phyloP scores from a whole-genome alignment of 345 rosid genomes.

The Populus ilicifolia region DNA sequence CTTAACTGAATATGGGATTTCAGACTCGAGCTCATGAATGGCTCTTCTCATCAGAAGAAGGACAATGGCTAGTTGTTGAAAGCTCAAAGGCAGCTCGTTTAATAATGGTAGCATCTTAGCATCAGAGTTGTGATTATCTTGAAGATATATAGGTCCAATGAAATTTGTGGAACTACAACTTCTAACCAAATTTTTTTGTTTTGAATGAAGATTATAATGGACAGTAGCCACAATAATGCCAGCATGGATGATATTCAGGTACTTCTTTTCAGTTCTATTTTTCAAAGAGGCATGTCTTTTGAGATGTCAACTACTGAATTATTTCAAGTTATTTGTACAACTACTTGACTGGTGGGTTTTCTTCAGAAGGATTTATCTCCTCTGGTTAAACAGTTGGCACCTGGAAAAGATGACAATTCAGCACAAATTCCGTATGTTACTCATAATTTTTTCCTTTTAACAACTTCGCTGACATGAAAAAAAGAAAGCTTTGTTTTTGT shows the following conservation, averaged over 20 bases:
- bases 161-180: not conserved
- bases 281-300: slow-evolving; percentile 7
- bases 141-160: not conserved
- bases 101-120: slow-evolving; percentile 55
- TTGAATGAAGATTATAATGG: slow-evolving; percentile 63
- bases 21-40: slow-evolving; percentile 91
- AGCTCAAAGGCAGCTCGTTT: slow-evolving; percentile 87
- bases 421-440: slow-evolving; percentile 77
- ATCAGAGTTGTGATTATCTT: not conserved
- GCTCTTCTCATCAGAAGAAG: slow-evolving; percentile 97
- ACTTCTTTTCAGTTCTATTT: slow-evolving; percentile 5
- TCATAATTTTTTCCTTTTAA: slow-evolving; percentile 1
- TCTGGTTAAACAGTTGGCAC: slow-evolving; percentile 70
- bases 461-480: not conserved
- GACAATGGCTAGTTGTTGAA: slow-evolving; percentile 87
- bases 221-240: slow-evolving; percentile 46
- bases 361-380: slow-evolving; percentile 82
- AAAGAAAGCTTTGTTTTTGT: not conserved
- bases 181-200: slow-evolving; percentile 19
- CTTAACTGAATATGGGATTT: slow-evolving; percentile 40
- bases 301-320: slow-evolving; percentile 5
- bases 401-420: slow-evolving; percentile 48
- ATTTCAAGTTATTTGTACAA: not conserved
- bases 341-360: not conserved
- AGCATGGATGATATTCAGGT: slow-evolving; percentile 89